Conservation (phyloP, 2,329 filamentous ascomycete species). For the Diatrype stigma region DNA sequence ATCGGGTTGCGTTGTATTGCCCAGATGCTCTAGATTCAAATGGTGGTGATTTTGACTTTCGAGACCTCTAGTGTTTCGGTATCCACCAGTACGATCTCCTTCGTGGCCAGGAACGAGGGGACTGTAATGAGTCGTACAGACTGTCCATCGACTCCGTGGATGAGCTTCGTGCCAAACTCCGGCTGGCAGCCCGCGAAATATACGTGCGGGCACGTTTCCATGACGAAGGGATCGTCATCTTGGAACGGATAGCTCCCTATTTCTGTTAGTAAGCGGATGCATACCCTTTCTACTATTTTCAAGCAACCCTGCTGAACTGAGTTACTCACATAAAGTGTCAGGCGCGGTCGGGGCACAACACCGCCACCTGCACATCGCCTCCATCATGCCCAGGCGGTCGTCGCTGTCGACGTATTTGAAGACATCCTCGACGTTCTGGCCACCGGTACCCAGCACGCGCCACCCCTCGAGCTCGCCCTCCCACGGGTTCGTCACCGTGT, state of each 20-base stretch:
- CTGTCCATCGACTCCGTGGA: constrained; percentile 65
- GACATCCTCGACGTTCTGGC: constrained; percentile 91
- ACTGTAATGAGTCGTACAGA: constrained; percentile 74
- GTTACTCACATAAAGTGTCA: constrained; percentile 79
- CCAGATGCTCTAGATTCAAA: background rate
- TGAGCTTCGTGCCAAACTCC: constrained; percentile 66
- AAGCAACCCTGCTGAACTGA: background rate
- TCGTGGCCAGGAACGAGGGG: constrained; percentile 74
- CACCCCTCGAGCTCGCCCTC: constrained; percentile 88
- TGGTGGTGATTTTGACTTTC: constrained; percentile 51
- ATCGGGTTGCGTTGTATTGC: no score
- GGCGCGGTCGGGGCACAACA: constrained; percentile 90
- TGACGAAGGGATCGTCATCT: constrained; percentile 84
- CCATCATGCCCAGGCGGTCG: constrained; percentile 82
- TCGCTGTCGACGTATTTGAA: constrained; percentile 83
- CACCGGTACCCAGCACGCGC: constrained; percentile 79
- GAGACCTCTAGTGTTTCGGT: constrained; percentile 79
- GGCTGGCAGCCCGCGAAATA: constrained; percentile 88
- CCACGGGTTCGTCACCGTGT: constrained; percentile 89
- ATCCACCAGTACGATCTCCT: constrained; percentile 79
- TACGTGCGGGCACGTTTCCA: constrained; percentile 80
- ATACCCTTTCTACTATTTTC: no score
- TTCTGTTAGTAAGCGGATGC: background rate
- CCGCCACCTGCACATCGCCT: constrained; percentile 89
- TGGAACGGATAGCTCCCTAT: constrained; percentile 94